A percentile compares a stretch with the other conserved stretches of the same genome.
Evolutionary conservation across 495 filamentous ascomycete genomes (phyloP).

Genomic region (Penicillium ochrochloron): DNA sequence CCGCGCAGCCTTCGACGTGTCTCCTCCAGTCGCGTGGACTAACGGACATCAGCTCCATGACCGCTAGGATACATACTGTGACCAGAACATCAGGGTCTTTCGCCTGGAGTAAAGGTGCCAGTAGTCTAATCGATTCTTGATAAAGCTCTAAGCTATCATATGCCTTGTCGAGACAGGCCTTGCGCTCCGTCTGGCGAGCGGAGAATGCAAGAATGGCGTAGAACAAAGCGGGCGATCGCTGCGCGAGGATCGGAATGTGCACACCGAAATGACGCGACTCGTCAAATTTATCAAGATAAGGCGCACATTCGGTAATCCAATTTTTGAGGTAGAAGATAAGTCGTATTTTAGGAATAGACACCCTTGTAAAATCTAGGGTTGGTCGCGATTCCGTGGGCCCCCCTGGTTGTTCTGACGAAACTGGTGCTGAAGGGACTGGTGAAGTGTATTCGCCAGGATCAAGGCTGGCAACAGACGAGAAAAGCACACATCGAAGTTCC

Average conservation of each 20-base stretch:
- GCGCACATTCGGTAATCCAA: slow-evolving; percentile 37
- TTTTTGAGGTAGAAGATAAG: slow-evolving; percentile 36
- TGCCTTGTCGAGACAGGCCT: slow-evolving; percentile 36
- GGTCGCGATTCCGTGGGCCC: slow-evolving; percentile 21
- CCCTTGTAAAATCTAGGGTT: slow-evolving; percentile 35
- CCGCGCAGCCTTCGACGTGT: slow-evolving; percentile 49
- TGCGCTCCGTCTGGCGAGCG: slow-evolving; percentile 41
- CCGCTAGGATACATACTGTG: slow-evolving; percentile 36
- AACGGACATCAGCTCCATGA: slow-evolving; percentile 50
- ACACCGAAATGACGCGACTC: slow-evolving; percentile 38
- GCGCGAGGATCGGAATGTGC: slow-evolving; percentile 40
- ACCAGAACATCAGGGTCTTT: slow-evolving; percentile 41
- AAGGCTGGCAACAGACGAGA: slow-evolving; percentile 33
- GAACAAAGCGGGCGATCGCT: slow-evolving; percentile 37
- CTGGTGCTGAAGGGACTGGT: slow-evolving; percentile 20
- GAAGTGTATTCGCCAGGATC: slow-evolving; percentile 31
- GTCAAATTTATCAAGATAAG: slow-evolving; percentile 51
- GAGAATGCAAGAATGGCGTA: slow-evolving; percentile 46
- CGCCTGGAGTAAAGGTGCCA: slow-evolving; percentile 35
- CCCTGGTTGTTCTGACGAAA: slow-evolving; percentile 22
- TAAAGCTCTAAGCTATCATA: slow-evolving; percentile 45
- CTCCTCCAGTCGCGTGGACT: slow-evolving; percentile 45
- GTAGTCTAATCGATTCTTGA: slow-evolving; percentile 41
- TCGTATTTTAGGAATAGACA: slow-evolving; percentile 33
- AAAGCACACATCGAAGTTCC: slow-evolving; percentile 35